These are phyloP conservation scores for Plasmodium adleri DNA, from an alignment of 169 alveolate genomes.

Conservation along the genomic window DNA sequence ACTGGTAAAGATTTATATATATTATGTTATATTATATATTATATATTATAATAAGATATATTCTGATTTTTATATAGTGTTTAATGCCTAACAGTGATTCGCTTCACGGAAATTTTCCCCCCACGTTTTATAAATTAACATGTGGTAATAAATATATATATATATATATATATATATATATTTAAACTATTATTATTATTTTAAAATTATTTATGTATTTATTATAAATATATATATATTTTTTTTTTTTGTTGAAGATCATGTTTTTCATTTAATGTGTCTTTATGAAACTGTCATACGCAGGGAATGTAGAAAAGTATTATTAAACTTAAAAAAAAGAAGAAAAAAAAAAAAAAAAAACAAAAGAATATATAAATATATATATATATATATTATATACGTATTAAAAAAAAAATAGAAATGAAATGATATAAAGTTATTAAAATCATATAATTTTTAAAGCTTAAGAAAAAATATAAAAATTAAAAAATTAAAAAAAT, in stretches of 20 bases:
- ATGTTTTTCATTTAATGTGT: constrained; percentile 72
- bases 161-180: background rate
- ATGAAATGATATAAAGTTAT: constrained; percentile 2
- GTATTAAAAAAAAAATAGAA: constrained; percentile 12
- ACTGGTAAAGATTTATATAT: constrained; percentile 10
- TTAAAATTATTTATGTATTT: background rate
- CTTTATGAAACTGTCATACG: constrained; percentile 69
- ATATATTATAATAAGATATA: background rate
- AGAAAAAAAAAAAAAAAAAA: constrained; percentile 9
- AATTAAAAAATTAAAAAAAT: no score
- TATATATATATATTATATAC: constrained; percentile 8
- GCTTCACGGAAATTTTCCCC: constrained; percentile 71
- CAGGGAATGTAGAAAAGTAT: constrained; percentile 72
- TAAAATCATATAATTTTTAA: constrained; percentile 1
- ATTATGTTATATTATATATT: background rate
- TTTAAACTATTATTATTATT: background rate
- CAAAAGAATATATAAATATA: constrained; percentile 11
- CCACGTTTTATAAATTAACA: constrained; percentile 47
- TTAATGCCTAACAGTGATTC: constrained; percentile 74
- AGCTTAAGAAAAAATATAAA: background rate
- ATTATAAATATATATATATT: background rate
- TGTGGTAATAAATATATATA: constrained; percentile 39
- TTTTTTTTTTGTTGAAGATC: constrained; percentile 37
- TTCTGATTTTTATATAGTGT: constrained; percentile 15
- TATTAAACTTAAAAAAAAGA: background rate